Conservation (phyloP, 352 stramenopile species). For the Halophytophthora polymorphica region DNA sequence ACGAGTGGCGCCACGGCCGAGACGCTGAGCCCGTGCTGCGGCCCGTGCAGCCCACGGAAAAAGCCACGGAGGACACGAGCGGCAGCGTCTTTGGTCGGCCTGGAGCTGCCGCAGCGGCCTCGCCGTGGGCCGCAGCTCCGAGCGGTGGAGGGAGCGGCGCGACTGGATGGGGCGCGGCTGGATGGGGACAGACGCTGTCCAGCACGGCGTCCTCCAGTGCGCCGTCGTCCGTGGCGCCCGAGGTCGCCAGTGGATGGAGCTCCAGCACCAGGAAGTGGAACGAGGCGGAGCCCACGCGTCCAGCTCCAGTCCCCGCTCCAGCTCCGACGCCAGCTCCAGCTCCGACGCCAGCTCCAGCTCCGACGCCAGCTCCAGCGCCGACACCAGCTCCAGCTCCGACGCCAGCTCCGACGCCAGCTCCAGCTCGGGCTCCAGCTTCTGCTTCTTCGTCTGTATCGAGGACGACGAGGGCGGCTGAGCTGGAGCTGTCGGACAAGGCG, state of each 20-base stretch:
- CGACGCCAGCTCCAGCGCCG: slow-evolving; percentile 8
- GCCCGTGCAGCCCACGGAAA: slow-evolving; percentile 26
- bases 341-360: neutral
- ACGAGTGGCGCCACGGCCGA: slow-evolving; percentile 39
- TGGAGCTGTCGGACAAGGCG: slow-evolving; percentile 58
- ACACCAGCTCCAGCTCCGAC: slow-evolving; percentile 7
- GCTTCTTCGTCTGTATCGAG: neutral
- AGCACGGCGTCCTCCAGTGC: slow-evolving; percentile 29
- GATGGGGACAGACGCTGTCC: slow-evolving; percentile 25
- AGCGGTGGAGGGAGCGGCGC: neutral
- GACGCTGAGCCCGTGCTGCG: slow-evolving; percentile 47
- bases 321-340: neutral
- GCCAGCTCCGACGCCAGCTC: slow-evolving; percentile 6
- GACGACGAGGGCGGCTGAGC: slow-evolving; percentile 10
- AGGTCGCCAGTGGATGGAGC: slow-evolving; percentile 25
- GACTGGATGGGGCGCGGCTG: slow-evolving; percentile 23
- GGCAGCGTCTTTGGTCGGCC: slow-evolving; percentile 35
- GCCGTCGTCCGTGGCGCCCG: slow-evolving; percentile 21
- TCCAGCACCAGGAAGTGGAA: slow-evolving; percentile 35
- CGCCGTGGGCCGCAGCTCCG: slow-evolving; percentile 18
- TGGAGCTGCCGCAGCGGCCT: slow-evolving; percentile 2
- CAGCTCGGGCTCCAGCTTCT: neutral
- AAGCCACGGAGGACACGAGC: slow-evolving; percentile 13
- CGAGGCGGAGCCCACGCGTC: slow-evolving; percentile 18
- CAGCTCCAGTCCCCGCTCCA: neutral